phyloP scores from a whole-genome alignment of 441 rosid genomes.

The Dalechampia spathulata region DNA sequence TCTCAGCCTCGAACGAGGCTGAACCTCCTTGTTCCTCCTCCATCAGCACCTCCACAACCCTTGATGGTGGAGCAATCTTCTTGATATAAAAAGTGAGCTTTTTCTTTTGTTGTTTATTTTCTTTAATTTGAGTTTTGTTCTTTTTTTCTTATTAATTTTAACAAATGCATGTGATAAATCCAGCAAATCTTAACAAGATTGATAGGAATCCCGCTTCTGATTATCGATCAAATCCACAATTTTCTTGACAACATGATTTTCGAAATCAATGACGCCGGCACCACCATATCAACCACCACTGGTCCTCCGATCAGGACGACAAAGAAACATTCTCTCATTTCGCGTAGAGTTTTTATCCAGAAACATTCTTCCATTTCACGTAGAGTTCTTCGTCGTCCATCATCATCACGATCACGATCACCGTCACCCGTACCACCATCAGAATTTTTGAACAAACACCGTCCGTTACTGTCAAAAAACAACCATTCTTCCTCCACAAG shows the following conservation, averaged over 20 bases:
- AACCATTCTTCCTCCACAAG: neutral
- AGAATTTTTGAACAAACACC: no score
- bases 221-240: neutral
- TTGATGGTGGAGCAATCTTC: no score
- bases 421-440: neutral
- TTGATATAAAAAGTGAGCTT: no score
- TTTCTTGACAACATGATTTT: neutral
- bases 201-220: neutral
- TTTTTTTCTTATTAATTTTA: no score
- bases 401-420: conserved; percentile 4
- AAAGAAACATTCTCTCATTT: neutral
- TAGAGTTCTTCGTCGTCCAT: no score
- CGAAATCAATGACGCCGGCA: neutral
- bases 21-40: no score
- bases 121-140: no score
- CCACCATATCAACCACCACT: neutral
- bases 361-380: no score
- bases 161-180: neutral
- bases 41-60: no score
- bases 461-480: conserved; percentile 4
- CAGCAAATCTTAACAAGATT: neutral
- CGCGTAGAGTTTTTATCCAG: neutral
- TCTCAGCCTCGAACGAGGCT: no score
- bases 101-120: no score
- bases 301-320: neutral